Evolutionary conservation across 108 stramenopile genomes (phyloP), one percentile per base, ranked within the genome.

Genomic region (Cylindrotheca fusiformis): DNA sequence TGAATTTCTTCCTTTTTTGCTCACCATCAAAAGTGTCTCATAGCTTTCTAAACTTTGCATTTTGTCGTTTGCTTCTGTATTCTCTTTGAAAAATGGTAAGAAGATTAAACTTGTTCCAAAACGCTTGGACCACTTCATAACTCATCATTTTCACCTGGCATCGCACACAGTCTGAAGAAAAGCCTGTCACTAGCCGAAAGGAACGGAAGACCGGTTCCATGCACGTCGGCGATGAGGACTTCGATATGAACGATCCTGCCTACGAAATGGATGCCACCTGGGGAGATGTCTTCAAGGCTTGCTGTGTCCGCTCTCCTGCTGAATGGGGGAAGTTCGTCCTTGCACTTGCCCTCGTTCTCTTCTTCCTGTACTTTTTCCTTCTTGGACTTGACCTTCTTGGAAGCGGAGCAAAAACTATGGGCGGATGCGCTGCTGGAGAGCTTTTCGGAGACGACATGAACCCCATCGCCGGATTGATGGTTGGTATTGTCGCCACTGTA

Each of bases 281-380:
- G 91, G 71, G 67, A 21, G 91, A 93, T 44, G 91, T 93, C 14
- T 69, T 50, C 60, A 58, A 48, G 18, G 60, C 84, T 21, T 91
- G 87, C 71, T 89, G 86, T 50, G 64, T 65, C 50, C 86, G 86
- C 80, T 63, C 80, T 56, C 67, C 71, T 6, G 22, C 44, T 31
- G 84, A 75, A 46, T 88, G 87, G 87, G 74, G 58, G 27, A 60
- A 63, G 54, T 71, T 84, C 60, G 52, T 63, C 46, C 30, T 79
- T 32, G 85, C 83, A 69, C 32, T 83, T 18, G 26, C 55, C 48
- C 56, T 65, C 29, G 74, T 87, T n/a, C 31, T 72, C 17, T 88
- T 89, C 76, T 89, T 86, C 77, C 84, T 94, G 19, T 94, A 91
- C 78, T 94, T 88, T 68, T 91, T 94, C 76, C 73, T 90, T 20